Evolutionary conservation across 2,329 filamentous ascomycete genomes (phyloP), one percentile per base, ranked within the genome.

Genomic region (Monilinia polystroma): DNA sequence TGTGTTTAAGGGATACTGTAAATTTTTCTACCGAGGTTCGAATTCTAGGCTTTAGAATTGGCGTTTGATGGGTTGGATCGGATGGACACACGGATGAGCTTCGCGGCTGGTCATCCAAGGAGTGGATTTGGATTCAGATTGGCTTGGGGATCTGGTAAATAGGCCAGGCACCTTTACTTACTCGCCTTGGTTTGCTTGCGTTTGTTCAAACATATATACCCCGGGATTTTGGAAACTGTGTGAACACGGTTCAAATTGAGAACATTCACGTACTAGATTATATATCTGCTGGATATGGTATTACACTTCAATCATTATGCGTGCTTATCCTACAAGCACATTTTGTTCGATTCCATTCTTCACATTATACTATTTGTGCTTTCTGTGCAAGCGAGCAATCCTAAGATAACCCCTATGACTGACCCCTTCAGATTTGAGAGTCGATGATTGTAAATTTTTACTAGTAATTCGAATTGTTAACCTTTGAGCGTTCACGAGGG

Each of bases 181-280:
- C 47, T 62, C 45, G n/a, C 29, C 58, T 45, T 38, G 14, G 14
- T 35, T 51, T 45, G 57, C 45, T 35, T 38, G 57, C 35, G 45
- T 38, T 51, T 51, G n/a, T 23, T 51, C 20, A 38, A 26, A 60
- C 32, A 60, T 60, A 51, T 60, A 60, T 60, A 60, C 58, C 58
- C 58, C n/a, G 58, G 58, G 45, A 26, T 38, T 4, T 60, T 38
- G 45, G 29, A 18, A 11, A 59, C 26, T 3, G 43, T 32, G 26
- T 12, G 26, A 35, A n/a, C 18, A 49, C 43, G 35, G 26, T 59
- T 20, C 16, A 23, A 23, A 59, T 35, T 35, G 29, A 20, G n/a
- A 16, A 49, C n/a, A 23, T 35, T 12, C 8, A 29, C 6, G 29
- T 11, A 35, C 5, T 59, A 49, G 43, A 59, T 32, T 35, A 35